Conservation (phyloP, 73 alveolate species). For the Symbiodinium pilosum region DNA sequence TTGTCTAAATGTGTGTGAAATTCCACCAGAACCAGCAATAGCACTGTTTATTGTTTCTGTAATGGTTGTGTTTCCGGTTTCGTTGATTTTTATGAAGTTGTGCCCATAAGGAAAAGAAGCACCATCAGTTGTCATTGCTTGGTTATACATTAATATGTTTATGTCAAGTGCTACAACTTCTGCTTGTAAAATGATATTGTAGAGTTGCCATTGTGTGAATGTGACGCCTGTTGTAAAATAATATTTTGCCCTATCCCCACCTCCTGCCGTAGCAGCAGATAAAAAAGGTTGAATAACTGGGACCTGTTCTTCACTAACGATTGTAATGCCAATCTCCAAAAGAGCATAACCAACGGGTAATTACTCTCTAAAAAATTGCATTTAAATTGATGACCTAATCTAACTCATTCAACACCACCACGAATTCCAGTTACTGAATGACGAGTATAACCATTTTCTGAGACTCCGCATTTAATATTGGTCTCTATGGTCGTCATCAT, state of each 20-base stretch:
- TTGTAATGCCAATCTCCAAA: background rate
- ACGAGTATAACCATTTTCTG: background rate
- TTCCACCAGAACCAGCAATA: background rate
- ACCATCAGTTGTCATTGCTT: too few relatives aligned
- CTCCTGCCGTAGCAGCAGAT: background rate
- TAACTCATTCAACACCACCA: background rate
- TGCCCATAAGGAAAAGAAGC: too few relatives aligned
- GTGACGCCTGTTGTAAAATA: conserved; percentile 22
- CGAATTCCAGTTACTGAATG: conserved; percentile 19
- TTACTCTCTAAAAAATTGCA: background rate
- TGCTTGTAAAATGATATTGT: background rate
- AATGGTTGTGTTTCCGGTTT: too few relatives aligned
- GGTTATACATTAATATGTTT: too few relatives aligned
- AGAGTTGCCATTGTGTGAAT: background rate
- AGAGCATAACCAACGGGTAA: background rate
- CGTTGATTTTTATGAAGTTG: too few relatives aligned
- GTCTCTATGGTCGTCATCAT: background rate
- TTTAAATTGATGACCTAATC: background rate
- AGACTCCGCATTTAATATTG: background rate
- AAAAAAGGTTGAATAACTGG: background rate
- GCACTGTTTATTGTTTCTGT: too few relatives aligned
- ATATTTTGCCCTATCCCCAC: background rate
- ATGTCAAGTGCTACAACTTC: background rate
- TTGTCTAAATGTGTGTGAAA: background rate
- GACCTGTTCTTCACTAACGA: background rate